Percentiles rank a stretch among this genome's conserved stretches.
Evolutionary conservation across 306 rosid species (phyloP).

Genomic region (Ammopiptanthus mongolicus): DNA sequence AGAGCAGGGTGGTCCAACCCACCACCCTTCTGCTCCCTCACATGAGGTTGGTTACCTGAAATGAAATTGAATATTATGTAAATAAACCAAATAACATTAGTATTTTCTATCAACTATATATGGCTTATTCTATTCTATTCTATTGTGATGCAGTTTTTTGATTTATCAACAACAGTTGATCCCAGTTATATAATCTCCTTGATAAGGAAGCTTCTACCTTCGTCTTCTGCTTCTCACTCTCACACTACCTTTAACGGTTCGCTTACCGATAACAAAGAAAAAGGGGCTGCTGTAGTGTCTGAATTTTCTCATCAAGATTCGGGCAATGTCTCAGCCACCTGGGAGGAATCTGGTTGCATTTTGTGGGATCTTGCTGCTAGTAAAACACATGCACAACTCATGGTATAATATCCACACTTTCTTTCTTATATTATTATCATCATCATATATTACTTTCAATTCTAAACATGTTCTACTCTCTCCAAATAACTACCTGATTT

Average conservation of each 20-base stretch:
- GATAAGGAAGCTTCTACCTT: conserved; percentile 79
- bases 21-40: conserved; percentile 64
- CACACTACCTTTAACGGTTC: conserved; percentile 1
- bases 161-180: conserved; percentile 87
- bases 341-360: conserved; percentile 89
- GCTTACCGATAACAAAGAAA: conserved; percentile 3
- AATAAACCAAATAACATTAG: no score
- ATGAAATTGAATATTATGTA: no score
- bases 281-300: conserved; percentile 23
- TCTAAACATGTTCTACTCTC: not conserved
- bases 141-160: conserved; percentile 60
- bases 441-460: not conserved
- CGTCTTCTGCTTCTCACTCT: conserved; percentile 14
- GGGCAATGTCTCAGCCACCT: conserved; percentile 13
- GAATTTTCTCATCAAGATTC: conserved; percentile 22
- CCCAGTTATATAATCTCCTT: conserved; percentile 85
- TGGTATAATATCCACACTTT: conserved; percentile 46
- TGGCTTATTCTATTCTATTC: not conserved
- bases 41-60: conserved; percentile 66
- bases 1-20: conserved; percentile 35
- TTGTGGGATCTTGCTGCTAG: conserved; percentile 90
- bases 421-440: not conserved
- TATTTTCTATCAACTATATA: no score
- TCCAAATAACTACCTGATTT: not conserved
- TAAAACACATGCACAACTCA: conserved; percentile 80